phyloP scores from a whole-genome alignment of 768 basidiomycete genomes.

The Pisolithus microcarpus region DNA sequence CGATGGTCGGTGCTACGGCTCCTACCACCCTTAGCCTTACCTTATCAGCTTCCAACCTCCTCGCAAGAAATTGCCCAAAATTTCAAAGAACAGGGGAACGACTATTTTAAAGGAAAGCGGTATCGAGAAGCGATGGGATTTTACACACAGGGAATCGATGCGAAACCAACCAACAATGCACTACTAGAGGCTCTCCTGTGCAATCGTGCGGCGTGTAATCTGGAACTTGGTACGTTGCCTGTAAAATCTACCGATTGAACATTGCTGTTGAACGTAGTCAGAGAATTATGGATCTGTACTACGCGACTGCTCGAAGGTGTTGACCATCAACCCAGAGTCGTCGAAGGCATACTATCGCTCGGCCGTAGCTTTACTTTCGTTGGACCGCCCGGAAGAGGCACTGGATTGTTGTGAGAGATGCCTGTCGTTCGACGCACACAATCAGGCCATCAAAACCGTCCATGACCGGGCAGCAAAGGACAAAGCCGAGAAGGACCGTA shows the following conservation, averaged over 20 bases:
- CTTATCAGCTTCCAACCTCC: background rate
- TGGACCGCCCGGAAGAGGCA: conserved; percentile 75
- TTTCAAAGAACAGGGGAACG: conserved; percentile 95
- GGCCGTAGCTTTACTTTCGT: conserved; percentile 62
- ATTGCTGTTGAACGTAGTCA: conserved; percentile 22
- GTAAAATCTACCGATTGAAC: background rate
- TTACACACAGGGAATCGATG: conserved; percentile 86
- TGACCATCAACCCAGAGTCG: conserved; percentile 53
- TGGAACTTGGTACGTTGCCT: conserved; percentile 66
- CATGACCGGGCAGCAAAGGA: conserved; percentile 40
- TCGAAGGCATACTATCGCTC: conserved; percentile 89
- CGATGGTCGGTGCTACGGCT: conserved; percentile 62
- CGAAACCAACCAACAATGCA: conserved; percentile 57
- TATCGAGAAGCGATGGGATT: conserved; percentile 84
- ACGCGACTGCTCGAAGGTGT: conserved; percentile 71
- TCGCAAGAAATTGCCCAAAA: conserved; percentile 75
- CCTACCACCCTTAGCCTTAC: background rate
- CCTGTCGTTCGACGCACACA: conserved; percentile 49
- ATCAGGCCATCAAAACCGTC: conserved; percentile 45
- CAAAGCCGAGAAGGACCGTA: conserved; percentile 45
- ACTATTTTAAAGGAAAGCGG: conserved; percentile 83
- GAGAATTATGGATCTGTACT: conserved; percentile 88
- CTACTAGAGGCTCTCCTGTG: conserved; percentile 65
- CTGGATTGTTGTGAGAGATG: conserved; percentile 75
- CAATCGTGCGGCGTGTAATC: conserved; percentile 91